Conservation (phyloP, 768 basidiomycete genomes). For the Ramaria rubella region DNA sequence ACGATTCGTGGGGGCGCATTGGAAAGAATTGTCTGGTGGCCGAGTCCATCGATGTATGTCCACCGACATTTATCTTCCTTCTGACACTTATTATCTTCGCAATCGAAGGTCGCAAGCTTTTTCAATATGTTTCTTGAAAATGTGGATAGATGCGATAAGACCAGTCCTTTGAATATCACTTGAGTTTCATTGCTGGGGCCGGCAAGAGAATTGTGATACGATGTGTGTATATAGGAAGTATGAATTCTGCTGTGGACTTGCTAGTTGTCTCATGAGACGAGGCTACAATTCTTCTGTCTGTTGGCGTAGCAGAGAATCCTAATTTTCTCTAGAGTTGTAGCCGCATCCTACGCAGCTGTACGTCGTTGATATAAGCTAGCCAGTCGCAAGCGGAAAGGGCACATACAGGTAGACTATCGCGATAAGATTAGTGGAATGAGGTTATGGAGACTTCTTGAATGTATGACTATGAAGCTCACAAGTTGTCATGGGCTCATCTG, state of each 20-base stretch:
- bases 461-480: constrained; percentile 31
- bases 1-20: constrained; percentile 57
- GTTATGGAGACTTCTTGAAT: background rate
- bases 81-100: constrained; percentile 5
- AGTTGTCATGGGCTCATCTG: constrained; percentile 84
- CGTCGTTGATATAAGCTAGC: background rate
- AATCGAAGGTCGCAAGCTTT: constrained; percentile 55
- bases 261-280: too few species aligned
- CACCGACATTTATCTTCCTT: background rate
- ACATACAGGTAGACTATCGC: constrained; percentile 5
- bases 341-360: constrained; percentile 8
- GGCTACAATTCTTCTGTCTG: background rate
- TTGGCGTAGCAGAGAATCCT: background rate
- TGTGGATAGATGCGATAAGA: constrained; percentile 48
- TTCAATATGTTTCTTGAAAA: constrained; percentile 60
- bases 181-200: background rate
- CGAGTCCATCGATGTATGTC: constrained; percentile 57
- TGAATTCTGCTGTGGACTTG: too few species aligned
- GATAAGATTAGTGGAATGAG: background rate
- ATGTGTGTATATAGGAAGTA: background rate
- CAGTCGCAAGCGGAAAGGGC: background rate
- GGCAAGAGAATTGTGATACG: background rate
- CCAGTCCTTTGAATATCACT: constrained; percentile 50
- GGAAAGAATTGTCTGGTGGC: constrained; percentile 77
- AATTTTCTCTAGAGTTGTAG: constrained; percentile 10